Evolutionary conservation across 306 rosid species (phyloP), one percentile per base, ranked within the genome.

Genomic region (Quercus glauca): DNA sequence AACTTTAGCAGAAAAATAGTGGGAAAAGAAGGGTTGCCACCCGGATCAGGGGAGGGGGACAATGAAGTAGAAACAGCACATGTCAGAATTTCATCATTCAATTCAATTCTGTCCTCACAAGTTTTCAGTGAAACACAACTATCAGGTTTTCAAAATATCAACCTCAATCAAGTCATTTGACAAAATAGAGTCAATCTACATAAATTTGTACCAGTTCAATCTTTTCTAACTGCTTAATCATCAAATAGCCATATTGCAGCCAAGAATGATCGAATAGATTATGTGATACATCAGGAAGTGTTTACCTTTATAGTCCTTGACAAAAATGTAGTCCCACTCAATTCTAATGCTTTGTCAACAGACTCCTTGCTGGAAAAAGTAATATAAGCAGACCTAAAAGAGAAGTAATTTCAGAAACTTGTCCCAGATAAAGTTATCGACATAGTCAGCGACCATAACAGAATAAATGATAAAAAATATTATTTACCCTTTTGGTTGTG

Each of bases 301-400:
- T 55, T 70, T 77, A 82, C 82, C 81, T 77, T 77, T 67, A 82
- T 26, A 31, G 49, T 63, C 74, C 85, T 82, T 9, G 78, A 76
- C 64, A 76, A 55, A 69, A 82, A 82, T 55, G n/a, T 28, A 3
- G 71, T 55, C 51, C 82, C 82, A 71, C 71, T 77, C 71, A 82
- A 64, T 77, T 73, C 78, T 74, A 77, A 56, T 20, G 85, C 82
- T 35, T 55, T 72, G 71, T 77, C 75, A 77, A 77, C 64, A 59
- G 81, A 82, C 31, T 72, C 81, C 63, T 77, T 73, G 71, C 85
- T 63, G 58, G 71, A 70, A 64, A 76, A 82, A n/a, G 81, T 82
- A 64, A 82, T 41, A 77, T 63, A 64, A 60, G 85, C 85, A 82
- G 74, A 72, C 78, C 82, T 82, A 41, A 45, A 61, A 57, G 68